Base-by-base conservation (phyloP, 495 filamentous ascomycete species). In the Bathelium albidoporum region DNA sequence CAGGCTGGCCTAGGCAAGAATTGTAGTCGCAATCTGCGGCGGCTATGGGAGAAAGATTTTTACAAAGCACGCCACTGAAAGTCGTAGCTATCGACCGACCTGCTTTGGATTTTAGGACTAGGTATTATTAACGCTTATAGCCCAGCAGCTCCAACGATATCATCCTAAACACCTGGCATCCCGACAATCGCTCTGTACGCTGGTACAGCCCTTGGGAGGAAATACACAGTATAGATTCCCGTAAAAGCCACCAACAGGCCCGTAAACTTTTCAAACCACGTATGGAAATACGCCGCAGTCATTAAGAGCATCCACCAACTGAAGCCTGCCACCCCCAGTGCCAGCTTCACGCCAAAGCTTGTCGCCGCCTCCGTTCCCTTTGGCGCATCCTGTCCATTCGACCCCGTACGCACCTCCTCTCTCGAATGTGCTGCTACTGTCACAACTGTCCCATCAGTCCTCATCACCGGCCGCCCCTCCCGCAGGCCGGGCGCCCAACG, bases 241-340 rank as follows among this genome's bases (percentile, higher is more conserved):
- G 78, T 73, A 43, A 89, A 74, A 11, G 91, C 89, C 26, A 91
- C 81, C 11, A 86, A 52, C 20, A 95, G 73, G 0, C 90, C 90
- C 39, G 88, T 90, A 66, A 89, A 78, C 88, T 97, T 97, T 77
- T 98, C 94, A 71, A 92, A 85, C 94, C 93, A 97, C 3, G 94
- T 97, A 73, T 98, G 94, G 64, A 98, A 98, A 78, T 91, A 97
- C 52, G 91, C 88, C 12, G 92, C 90, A 45, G 94, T 98, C 94
- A 98, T 98, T 58, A 97, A 79, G 74, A 97, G 73, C 93, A 97
- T 97, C 88, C 91, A 97, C 82, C 83, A 86, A 64, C 84, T 87
- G 70, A 96, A 67, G 4, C 75, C 84, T 70, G 76, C 61, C 72
- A 82, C 72, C 72, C 73, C 71, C 68, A 86, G 70, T 66, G 84